Percentiles rank a stretch among this genome's conserved stretches.
Evolutionary conservation across 441 rosid genomes (phyloP).

Genomic region (Geranium incanum): DNA sequence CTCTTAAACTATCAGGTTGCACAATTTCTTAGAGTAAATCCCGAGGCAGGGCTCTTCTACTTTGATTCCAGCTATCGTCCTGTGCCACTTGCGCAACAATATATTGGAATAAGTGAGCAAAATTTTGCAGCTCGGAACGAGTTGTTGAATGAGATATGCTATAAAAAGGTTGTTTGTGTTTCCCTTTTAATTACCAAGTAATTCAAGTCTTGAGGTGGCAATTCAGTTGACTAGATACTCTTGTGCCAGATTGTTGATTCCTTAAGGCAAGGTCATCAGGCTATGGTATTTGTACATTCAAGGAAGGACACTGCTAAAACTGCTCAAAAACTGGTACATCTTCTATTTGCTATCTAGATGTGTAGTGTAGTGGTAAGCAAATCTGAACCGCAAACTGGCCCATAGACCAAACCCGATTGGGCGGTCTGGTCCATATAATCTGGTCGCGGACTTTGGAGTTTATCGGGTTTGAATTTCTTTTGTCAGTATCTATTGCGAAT

Average conservation of each 20-base stretch:
- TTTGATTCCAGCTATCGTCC: constrained; percentile 99
- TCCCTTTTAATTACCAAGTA: constrained; percentile 17
- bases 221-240: constrained; percentile 22
- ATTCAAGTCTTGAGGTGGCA: constrained; percentile 22
- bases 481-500: neutral
- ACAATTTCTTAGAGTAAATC: constrained; percentile 90
- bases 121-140: constrained; percentile 81
- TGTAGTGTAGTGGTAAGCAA: constrained; percentile 4
- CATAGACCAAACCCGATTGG: no score
- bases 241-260: constrained; percentile 74
- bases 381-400: no score
- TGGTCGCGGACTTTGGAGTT: constrained; percentile 1
- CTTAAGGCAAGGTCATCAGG: constrained; percentile 87
- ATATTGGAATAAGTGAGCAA: constrained; percentile 92
- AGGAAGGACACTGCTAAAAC: constrained; percentile 97
- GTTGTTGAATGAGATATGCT: constrained; percentile 85
- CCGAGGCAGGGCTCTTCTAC: constrained; percentile 85
- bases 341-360: constrained; percentile 10
- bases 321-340: constrained; percentile 72
- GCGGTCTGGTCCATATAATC: no score
- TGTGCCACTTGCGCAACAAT: constrained; percentile 95
- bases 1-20: constrained; percentile 60
- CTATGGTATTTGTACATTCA: constrained; percentile 96
- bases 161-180: constrained; percentile 55
- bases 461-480: constrained; percentile 13